Evolutionary conservation across 2,329 filamentous ascomycete genomes (phyloP).

Genomic region (Alternaria dauci): DNA sequence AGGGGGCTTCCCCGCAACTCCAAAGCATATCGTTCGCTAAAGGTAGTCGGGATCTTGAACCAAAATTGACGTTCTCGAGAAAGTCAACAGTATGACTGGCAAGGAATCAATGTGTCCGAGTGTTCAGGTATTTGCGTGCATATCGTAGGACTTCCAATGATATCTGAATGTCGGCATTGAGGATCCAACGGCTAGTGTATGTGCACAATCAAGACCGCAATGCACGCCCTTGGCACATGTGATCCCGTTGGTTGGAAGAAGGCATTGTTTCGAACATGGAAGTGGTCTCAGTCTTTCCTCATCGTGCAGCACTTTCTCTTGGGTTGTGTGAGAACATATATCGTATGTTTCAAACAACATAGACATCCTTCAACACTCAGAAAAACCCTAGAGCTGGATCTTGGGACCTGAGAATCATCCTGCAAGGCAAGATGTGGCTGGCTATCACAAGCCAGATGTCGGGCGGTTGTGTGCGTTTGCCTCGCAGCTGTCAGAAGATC

Average conservation of each 20-base stretch:
- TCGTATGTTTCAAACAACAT: background rate
- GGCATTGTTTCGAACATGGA: background rate
- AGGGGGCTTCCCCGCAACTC: background rate
- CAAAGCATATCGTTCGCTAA: background rate
- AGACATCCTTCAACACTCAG: background rate
- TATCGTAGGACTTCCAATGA: background rate
- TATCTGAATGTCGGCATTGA: background rate
- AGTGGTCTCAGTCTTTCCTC: background rate
- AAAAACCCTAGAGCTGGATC: background rate
- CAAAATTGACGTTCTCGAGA: background rate
- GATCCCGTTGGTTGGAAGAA: background rate
- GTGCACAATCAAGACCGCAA: background rate
- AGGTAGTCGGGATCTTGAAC: background rate
- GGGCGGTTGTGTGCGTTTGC: background rate
- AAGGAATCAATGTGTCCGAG: background rate
- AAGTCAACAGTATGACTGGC: background rate
- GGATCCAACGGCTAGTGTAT: background rate
- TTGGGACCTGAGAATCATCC: background rate
- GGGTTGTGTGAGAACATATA: background rate
- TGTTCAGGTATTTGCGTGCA: background rate
- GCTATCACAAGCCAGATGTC: background rate
- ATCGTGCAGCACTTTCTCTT: background rate
- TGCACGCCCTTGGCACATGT: background rate
- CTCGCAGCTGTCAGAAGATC: background rate
- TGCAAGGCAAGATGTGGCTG: slow-evolving; percentile 5